Conservation (phyloP, 441 rosid species). For the Viola pubescens region DNA sequence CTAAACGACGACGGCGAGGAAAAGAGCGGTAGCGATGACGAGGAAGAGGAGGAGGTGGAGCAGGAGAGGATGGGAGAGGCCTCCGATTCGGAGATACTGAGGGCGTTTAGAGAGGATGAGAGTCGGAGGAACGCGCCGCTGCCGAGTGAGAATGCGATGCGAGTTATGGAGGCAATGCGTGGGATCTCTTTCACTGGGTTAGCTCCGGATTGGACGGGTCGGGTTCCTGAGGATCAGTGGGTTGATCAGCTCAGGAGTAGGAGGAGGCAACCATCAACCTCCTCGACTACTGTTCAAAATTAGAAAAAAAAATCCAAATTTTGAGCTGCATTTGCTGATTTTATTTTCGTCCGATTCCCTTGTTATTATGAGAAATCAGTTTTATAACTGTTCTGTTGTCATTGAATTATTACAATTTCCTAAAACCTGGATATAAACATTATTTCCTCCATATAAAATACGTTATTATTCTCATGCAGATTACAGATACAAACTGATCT, state of each 20-base stretch:
- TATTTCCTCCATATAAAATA: too few species aligned
- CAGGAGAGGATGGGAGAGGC: conserved; percentile 23
- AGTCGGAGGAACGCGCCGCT: conserved; percentile 63
- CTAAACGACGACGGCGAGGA: conserved; percentile 31
- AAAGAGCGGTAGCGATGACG: conserved; percentile 26
- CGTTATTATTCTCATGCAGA: too few species aligned
- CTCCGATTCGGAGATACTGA: conserved; percentile 35
- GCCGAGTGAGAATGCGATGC: conserved; percentile 45
- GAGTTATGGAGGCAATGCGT: conserved; percentile 86
- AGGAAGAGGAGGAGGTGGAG: conserved; percentile 31
- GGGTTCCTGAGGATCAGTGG: conserved; percentile 67
- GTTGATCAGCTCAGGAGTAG: conserved; percentile 42
- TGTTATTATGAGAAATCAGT: neutral
- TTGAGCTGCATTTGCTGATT: neutral
- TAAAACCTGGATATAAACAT: too few species aligned
- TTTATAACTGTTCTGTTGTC: neutral
- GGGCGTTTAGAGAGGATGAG: conserved; percentile 72
- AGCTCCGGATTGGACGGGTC: conserved; percentile 69
- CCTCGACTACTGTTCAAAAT: conserved; percentile 9
- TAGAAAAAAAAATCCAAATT: neutral
- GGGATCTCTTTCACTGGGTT: conserved; percentile 54
- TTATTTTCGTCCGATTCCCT: neutral
- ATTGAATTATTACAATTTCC: too few species aligned
- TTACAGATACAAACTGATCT: too few species aligned
- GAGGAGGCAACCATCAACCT: conserved; percentile 27